phyloP scores from a whole-genome alignment of 2,329 filamentous ascomycete genomes.

The Monilinia aucupariae region DNA sequence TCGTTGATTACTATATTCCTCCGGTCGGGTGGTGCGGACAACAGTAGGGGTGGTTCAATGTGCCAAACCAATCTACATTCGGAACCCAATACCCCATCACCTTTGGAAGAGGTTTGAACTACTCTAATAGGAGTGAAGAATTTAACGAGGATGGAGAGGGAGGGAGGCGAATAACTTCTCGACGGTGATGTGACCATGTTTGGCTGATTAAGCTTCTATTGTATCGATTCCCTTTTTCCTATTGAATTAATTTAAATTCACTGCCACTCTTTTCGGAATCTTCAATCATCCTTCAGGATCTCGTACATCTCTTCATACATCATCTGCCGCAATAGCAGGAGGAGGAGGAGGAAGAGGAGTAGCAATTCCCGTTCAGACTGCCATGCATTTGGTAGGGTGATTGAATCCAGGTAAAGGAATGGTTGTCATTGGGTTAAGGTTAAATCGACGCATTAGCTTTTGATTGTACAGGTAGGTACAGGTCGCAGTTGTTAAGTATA shows the following conservation, averaged over 20 bases:
- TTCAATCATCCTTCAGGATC: neutral
- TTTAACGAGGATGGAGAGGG: neutral
- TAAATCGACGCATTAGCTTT: neutral
- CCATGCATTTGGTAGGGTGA: slow-evolving; percentile 7
- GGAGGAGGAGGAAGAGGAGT: too few relatives aligned
- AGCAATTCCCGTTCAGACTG: neutral
- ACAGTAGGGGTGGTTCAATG: neutral
- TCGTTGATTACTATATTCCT: neutral
- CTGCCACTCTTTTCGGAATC: neutral
- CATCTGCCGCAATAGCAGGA: slow-evolving; percentile 2
- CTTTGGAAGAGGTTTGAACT: neutral
- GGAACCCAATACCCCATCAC: neutral
- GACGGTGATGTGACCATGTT: neutral
- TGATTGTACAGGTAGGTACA: neutral
- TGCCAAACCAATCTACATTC: neutral
- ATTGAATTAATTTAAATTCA: neutral
- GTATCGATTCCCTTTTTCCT: neutral
- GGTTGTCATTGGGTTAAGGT: neutral
- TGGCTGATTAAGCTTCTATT: too few relatives aligned
- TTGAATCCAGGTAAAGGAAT: neutral
- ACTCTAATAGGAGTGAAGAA: neutral
- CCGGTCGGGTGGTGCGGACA: slow-evolving; percentile 6
- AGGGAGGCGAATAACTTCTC: neutral
- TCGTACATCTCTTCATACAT: slow-evolving; percentile 11
- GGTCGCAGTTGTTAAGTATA: neutral